Evolutionary conservation across 176 grass and related monocot genomes (phyloP), one percentile per base, ranked within the genome.

Genomic region (Avena atlantica): DNA sequence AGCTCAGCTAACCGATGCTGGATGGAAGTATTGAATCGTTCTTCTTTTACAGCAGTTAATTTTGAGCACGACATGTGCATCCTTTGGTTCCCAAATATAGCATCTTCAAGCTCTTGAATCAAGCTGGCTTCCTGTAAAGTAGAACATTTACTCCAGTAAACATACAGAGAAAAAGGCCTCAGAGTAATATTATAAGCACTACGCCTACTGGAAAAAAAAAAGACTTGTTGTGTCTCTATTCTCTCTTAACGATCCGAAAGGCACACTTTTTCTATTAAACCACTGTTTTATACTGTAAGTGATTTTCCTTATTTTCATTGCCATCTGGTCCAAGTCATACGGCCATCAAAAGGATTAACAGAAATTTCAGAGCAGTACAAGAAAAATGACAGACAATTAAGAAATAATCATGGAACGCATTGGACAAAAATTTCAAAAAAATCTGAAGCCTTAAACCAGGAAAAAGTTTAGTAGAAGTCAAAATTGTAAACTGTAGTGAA

Each of bases 1-100:
- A 99, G 97, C 89, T 99, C 94, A 72, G 71, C 83, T 64, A 96
- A 84, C 34, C 97, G 90, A 86, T 94, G 97, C 60, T 99, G 91
- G 57, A 99, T 94, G 55, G 88, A 90, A 76, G 90, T 77, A 72
- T 91, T 91, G 87, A 93, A 93, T 78, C 97, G 90, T 11, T 81
- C 93, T 90, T 96, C 94, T 89, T 90, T 90, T 52, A 92, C 48
- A 86, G 88, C 81, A 50, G 74, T 80, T 74, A 99, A 89, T 65
- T 86, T 89, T 83, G 87, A 96, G 89, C 79, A 94, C 50, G 97
- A 94, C 85, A 89, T 86, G 44, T 68, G 82, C 10, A 58, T 76
- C 65, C 62, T 78, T 84, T 96, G 83, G 72, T 93, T 89, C 36
- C 70, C 90, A 71, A 88, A 84, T 72, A 99, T 80, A 42, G 92